Base-by-base conservation (phyloP, 495 filamentous ascomycete genomes). In the Choiromyces venosus region DNA sequence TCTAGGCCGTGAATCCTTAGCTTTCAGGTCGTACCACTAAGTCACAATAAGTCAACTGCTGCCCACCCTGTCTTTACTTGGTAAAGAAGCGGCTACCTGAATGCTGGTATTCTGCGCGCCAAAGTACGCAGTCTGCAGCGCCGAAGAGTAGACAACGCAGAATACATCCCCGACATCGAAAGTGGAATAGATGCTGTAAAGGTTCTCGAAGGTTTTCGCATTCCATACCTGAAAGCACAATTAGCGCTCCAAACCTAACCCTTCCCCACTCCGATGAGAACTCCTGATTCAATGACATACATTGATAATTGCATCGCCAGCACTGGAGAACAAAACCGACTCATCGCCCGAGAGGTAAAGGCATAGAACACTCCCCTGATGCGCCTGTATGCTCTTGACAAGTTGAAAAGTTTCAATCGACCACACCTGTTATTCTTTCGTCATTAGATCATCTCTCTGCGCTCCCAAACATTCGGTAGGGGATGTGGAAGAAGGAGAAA, bases 81-180 rank as follows among this genome's bases (percentile, higher is more conserved):
- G 52, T 5, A 25, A 12, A 5, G 68, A 40, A 52, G 16, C 46
- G 40, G 83, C 88, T 87, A 61, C 52, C 83, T 97, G 94, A 61
- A 99, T 96, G 56, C 90, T 92, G 39, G 94, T 96, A 76, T 97
- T 97, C 81, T 98, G 96, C 14, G 93, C 92, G 52, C 95, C 95
- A 64, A 97, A 87, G 83, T 96, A 99, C 18, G 95, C 87, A 0
- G 91, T 96, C 78, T 94, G 86, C 74, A 91, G 85, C 71, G 85
- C 86, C 4, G 88, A 83, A 1, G 93, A 97, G 83, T 96, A 97
- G 4, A 89, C 91, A 66, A 97, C 88, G 73, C 92, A 94, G 80
- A 98, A 99, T 36, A 99, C 89, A 82, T 99, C 95, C 66, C 95
- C 95, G 38, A 97, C 93, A 80, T 98, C 96, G 82, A 94, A 94